Conservation (phyloP, 2,329 filamentous ascomycete genomes). For the Aspergillus sojae region DNA sequence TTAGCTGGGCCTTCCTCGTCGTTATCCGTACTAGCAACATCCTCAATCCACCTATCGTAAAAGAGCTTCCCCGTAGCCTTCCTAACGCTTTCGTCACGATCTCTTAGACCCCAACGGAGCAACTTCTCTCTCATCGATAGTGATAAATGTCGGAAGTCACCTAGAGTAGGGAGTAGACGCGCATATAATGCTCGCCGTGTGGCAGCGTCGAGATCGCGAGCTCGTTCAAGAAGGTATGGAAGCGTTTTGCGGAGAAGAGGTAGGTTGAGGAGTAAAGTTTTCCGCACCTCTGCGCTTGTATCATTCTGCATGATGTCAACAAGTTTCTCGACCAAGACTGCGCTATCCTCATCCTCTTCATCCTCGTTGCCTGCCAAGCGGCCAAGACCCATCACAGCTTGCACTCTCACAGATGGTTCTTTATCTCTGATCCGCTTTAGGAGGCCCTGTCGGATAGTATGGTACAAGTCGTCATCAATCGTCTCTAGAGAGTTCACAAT, state of each 20-base stretch:
- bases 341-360: slow-evolving; percentile 65
- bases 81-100: slow-evolving; percentile 90
- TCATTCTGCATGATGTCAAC: slow-evolving; percentile 91
- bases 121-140: slow-evolving; percentile 94
- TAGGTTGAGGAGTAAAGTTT: slow-evolving; percentile 86
- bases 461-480: slow-evolving; percentile 89
- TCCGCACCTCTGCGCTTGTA: slow-evolving; percentile 87
- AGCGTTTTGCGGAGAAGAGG: slow-evolving; percentile 80
- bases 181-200: slow-evolving; percentile 87
- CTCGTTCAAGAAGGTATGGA: slow-evolving; percentile 85
- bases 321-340: slow-evolving; percentile 77
- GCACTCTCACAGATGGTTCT: slow-evolving; percentile 86
- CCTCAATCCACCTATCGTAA: slow-evolving; percentile 95
- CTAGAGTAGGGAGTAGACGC: slow-evolving; percentile 80
- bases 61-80: slow-evolving; percentile 91
- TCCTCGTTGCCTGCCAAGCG: slow-evolving; percentile 75
- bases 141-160: slow-evolving; percentile 91
- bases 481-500: slow-evolving; percentile 90
- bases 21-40: slow-evolving; percentile 73
- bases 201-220: slow-evolving; percentile 81
- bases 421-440: slow-evolving; percentile 90
- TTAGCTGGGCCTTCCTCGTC: slow-evolving; percentile 56
- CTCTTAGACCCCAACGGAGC: slow-evolving; percentile 88
- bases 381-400: slow-evolving; percentile 88
- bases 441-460: slow-evolving; percentile 75